Base-by-base conservation (phyloP, 2,329 filamentous ascomycete species). In the Cladosporium velox region DNA sequence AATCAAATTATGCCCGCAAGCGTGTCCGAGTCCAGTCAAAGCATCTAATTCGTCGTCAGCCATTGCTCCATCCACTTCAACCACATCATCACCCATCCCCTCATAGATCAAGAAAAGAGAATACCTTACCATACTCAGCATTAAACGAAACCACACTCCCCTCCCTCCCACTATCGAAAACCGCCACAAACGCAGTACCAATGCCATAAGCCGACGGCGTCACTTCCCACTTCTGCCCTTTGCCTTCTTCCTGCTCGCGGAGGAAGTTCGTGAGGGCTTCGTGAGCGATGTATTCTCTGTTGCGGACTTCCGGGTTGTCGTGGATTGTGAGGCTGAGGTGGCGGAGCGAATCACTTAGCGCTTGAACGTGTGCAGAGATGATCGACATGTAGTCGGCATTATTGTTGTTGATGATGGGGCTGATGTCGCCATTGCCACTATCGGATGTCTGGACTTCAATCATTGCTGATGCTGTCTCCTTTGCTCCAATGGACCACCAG, bases 131-230 rank as follows among this genome's bases (percentile, higher is more conserved):
- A 47, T 68, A 70, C 65, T 82, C 79, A 0, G 76, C 78, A 65
- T 82, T 81, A 66, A 82, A 82, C 15, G 77, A 79, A 11, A 82
- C 78, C 0, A 77, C 79, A 1, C 69, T 67, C 10, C 68, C 69
- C 21, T 76, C 8, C 59, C 72, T 3, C 86, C 11, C 70, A 65
- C 77, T 83, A 65, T 84, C 80, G 66, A 77, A 85, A 1, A 81
- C 80, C 4, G 84, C 84, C 30, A 82, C 78, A 78, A 85, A 86
- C 14, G 84, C 84, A 2, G 84, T 87, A 38, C 78, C 76, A 67
- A 87, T 78, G 10, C 79, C 81, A 68, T 85, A 86, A 0, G 82
- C 84, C 1, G 54, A 52, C 8, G 41, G 49, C 10, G 24, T 52
- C 15, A 65, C 55, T 14, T 52, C 12, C 63, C 63, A 65, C 15